Conservation (phyloP, 2,329 filamentous ascomycete species). For the Alternaria consortialis region DNA sequence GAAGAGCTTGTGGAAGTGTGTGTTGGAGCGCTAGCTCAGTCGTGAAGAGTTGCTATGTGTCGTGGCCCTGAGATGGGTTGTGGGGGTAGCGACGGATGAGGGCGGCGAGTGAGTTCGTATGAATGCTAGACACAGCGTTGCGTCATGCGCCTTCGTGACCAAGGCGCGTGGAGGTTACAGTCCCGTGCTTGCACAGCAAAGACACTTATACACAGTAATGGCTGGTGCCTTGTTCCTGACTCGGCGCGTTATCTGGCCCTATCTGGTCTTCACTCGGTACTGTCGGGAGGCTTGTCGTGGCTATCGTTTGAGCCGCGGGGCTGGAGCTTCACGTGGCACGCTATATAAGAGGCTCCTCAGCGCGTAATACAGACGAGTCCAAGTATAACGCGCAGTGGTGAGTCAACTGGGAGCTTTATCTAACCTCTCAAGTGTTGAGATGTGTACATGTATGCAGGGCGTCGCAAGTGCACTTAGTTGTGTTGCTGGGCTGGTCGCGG, state of each 20-base stretch:
- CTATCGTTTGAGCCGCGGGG: conserved; percentile 13
- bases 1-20: conserved; percentile 10
- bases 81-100: conserved; percentile 24
- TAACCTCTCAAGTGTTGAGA: conserved; percentile 26
- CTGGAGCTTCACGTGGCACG: conserved; percentile 19
- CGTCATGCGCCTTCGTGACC: conserved; percentile 38
- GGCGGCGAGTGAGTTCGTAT: conserved; percentile 29
- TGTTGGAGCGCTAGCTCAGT: conserved; percentile 20
- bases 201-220: conserved; percentile 9
- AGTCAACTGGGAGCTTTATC: conserved; percentile 13
- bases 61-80: neutral
- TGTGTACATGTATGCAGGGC: conserved; percentile 22
- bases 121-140: conserved; percentile 32
- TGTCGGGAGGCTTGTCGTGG: conserved; percentile 18
- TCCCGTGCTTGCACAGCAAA: conserved; percentile 28
- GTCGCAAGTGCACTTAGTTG: conserved; percentile 17
- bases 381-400: neutral
- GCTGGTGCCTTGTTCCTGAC: conserved; percentile 27
- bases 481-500: conserved; percentile 16
- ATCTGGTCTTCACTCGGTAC: conserved; percentile 15
- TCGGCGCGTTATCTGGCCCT: conserved; percentile 20
- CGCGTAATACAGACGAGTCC: conserved; percentile 23
- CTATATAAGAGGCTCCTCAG: conserved; percentile 27
- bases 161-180: conserved; percentile 29
- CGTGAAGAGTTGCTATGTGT: conserved; percentile 10